Evolutionary conservation across 495 filamentous ascomycete species (phyloP), one percentile per base, ranked within the genome.

Genomic region (Aspergillus ellipticus): DNA sequence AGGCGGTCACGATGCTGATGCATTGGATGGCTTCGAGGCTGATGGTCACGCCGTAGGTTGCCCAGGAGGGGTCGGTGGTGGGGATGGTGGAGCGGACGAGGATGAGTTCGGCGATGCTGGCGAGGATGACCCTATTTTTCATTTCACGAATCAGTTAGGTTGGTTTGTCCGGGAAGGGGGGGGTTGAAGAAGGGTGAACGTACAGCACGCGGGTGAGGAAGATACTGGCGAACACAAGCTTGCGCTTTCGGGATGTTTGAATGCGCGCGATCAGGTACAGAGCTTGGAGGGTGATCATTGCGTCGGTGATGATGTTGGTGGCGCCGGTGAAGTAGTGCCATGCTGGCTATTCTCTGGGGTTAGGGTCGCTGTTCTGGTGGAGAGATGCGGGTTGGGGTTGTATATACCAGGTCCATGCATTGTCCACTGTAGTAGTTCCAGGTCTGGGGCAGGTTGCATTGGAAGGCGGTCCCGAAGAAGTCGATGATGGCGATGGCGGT

Each of bases 391-490:
- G n/a, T 6, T 11, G 33, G 55, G 7, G 24, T 4, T 3, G 3
- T 7, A 28, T 7, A 4, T 54, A 71, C 68, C 39, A 64, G 28
- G 43, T 71, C 37, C 17, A 71, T 55, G 55, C 68, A 71, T 49
- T 60, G 47, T 15, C 59, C 56, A 15, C 57, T 48, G 55, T 59
- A 53, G 28, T 65, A 67, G 45, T 71, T 58, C 68, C 68, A 71
- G 0, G 64, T 48, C 0, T 29, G 54, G 7, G 66, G 62, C 21
- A 60, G 13, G 7, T 53, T 37, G 51, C 68, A 71, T 56, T 67
- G 64, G 50, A 71, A 71, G 2, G 64, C 62, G 49, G 58, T 62
- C 1, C 60, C 64, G 22, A 68, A 54, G 15, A 71, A 29, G 0
- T 51, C 53, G 13, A 59, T 54, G n/a, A 64, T n/a, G 4, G 62